These are phyloP conservation scores for Solanum stenotomum DNA, from an alignment of 257 asterid species.

Conservation along the genomic window DNA sequence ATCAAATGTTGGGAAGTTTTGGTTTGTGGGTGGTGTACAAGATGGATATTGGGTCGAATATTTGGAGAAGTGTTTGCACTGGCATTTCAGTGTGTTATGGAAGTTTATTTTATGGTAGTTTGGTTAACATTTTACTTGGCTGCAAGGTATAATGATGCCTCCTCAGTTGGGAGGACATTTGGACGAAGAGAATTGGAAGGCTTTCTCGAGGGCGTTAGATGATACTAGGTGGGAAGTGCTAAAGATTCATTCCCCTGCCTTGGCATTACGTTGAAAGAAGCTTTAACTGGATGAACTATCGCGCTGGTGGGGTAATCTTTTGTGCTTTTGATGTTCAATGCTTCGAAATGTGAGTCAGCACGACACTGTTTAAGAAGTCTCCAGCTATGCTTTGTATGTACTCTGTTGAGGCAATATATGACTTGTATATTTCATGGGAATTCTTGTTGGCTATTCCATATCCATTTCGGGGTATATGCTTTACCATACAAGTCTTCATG, in stretches of 20 bases:
- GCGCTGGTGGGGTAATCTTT: constrained; percentile 22
- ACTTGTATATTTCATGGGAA: constrained; percentile 53
- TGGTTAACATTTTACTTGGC: constrained; percentile 83
- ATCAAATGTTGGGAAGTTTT: constrained; percentile 73
- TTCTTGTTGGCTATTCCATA: constrained; percentile 35
- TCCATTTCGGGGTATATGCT: not conserved
- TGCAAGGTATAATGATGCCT: constrained; percentile 59
- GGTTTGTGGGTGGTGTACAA: constrained; percentile 61
- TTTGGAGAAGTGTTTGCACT: constrained; percentile 47
- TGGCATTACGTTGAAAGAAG: not conserved
- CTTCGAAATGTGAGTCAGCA: constrained; percentile 28
- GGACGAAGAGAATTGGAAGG: constrained; percentile 75
- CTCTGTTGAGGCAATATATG: constrained; percentile 31
- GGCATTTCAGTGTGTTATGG: constrained; percentile 67
- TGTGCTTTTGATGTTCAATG: constrained; percentile 24
- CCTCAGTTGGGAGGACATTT: constrained; percentile 50
- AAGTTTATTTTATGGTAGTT: constrained; percentile 72
- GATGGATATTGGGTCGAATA: constrained; percentile 49
- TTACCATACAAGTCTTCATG: not conserved
- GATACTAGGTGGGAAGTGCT: constrained; percentile 14
- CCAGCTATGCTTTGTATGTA: constrained; percentile 42
- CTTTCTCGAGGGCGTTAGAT: constrained; percentile 52
- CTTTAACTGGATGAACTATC: constrained; percentile 10
- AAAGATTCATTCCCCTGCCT: constrained; percentile 10
- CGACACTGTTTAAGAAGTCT: constrained; percentile 42